Base-by-base conservation (phyloP, 1,284 basidiomycete species). In the Puccinia horiana region DNA sequence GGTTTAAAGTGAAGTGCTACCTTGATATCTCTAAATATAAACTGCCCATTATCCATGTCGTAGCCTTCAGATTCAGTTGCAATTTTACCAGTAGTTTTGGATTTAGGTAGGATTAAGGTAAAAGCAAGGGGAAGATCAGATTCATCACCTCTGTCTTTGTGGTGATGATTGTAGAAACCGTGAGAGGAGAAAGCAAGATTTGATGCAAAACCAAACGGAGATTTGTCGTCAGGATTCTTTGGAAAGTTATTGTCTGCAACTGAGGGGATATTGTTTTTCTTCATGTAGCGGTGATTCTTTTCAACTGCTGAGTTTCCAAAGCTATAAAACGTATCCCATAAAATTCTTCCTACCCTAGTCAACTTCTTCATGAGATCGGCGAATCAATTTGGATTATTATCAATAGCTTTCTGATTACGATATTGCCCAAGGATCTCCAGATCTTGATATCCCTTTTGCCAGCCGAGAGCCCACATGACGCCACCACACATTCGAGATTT, bases 1-100 rank as follows among this genome's bases (percentile, higher is more conserved):
- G 67, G 67, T 70, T 70, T 70, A n/a, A 70, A 70, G 37, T 70
- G n/a, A 47, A 70, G 67, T n/a, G 67, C 67, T 44, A 70, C 1
- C 42, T 70, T 44, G 23, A 70, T 4, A 26, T 70, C 67, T 37
- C 63, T 40, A 67, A 67, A 67, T 40, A 67, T 37, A 67, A 67
- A 67, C 12, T 67, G 63, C 4, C 67, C 67, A 26, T 70, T 70
- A 44, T 70, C 23, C 8, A 42, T 23, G 29, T 70, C 23, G 42
- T 70, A 70, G 40, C 67, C 67, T 12, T 70, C 4, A n/a, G 40
- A n/a, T 70, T 70, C 26, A 40, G 67, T 70, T 37, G 63, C 32
- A 67, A 67, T 3, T 40, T n/a, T 67, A 40, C 63, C 35, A 40
- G 63, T 67, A n/a, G 47, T 70, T 70, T 70, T 70, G 12, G 67